A percentile compares a stretch with the other conserved stretches of the same genome.
Evolutionary conservation across 306 rosid species (phyloP).

Genomic region (Dicorynia guianensis): DNA sequence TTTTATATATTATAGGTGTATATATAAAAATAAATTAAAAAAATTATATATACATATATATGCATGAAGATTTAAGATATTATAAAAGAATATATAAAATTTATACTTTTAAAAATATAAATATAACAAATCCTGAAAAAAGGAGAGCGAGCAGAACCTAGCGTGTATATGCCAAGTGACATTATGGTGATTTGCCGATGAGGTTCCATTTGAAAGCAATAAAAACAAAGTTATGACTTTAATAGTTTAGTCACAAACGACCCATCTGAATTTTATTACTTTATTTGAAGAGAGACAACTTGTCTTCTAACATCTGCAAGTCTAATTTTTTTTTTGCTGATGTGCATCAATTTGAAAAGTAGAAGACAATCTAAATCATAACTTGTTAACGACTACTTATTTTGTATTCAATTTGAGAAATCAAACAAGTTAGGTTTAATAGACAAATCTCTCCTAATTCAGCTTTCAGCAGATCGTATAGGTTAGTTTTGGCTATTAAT

Average conservation of each 20-base stretch:
- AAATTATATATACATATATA: no score
- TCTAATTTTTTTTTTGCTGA: not conserved
- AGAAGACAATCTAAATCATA: constrained; percentile 19
- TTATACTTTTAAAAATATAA: no score
- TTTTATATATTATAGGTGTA: no score
- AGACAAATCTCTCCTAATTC: not conserved
- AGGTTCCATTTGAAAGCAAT: constrained; percentile 8
- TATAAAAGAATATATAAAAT: no score
- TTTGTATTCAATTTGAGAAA: constrained; percentile 10
- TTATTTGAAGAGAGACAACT: constrained; percentile 24
- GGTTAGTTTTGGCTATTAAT: not conserved
- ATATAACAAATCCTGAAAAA: no score
- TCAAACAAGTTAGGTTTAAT: constrained; percentile 16
- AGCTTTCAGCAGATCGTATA: not conserved
- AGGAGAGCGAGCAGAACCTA: constrained; percentile 5
- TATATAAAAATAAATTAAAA: no score
- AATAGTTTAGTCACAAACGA: constrained; percentile 13
- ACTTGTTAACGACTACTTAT: constrained; percentile 11
- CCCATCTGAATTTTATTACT: constrained; percentile 3
- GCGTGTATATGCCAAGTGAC: constrained; percentile 34
- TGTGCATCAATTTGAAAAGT: constrained; percentile 21
- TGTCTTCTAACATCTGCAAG: constrained; percentile 2
- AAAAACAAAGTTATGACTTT: constrained; percentile 34
- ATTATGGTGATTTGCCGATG: constrained; percentile 22
- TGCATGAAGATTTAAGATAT: no score